Conservation (phyloP, 2,329 filamentous ascomycete species). For the Leptographium radiaticola region DNA sequence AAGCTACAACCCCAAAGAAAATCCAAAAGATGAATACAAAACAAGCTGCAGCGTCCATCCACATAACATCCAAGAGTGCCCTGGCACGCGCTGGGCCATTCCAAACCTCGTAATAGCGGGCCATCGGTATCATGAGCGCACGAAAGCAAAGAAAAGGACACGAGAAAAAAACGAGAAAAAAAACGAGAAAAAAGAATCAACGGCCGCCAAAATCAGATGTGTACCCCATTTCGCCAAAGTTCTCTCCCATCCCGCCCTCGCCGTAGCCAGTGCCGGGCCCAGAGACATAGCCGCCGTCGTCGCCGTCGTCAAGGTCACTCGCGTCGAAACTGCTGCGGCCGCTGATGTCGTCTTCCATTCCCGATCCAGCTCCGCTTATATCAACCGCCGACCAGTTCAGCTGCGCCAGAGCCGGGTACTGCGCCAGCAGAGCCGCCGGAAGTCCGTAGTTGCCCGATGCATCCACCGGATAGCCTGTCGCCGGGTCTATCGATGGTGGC, state of each 20-base stretch:
- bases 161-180: neutral
- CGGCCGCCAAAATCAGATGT: conserved; percentile 39
- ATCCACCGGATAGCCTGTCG: conserved; percentile 45
- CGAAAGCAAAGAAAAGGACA: neutral
- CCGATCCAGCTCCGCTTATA: conserved; percentile 57
- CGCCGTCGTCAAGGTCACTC: conserved; percentile 63
- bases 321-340: conserved; percentile 72
- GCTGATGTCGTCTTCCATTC: conserved; percentile 62
- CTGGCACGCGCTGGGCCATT: too few relatives aligned
- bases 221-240: conserved; percentile 41
- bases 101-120: neutral
- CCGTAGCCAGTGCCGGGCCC: conserved; percentile 47
- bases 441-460: conserved; percentile 49
- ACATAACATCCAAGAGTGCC: neutral
- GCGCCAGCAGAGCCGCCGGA: conserved; percentile 77
- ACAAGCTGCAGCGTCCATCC: neutral
- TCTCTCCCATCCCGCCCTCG: conserved; percentile 41
- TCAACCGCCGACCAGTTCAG: conserved; percentile 64
- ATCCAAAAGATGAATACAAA: neutral
- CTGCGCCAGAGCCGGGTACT: conserved; percentile 85
- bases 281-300: conserved; percentile 56
- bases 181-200: conserved; percentile 7
- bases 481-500: conserved; percentile 47
- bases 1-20: too few relatives aligned
- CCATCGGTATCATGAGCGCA: neutral